Evolutionary conservation across 1,284 basidiomycete species (phyloP).

Genomic region (Anthracocystis panici-leucophaei): DNA sequence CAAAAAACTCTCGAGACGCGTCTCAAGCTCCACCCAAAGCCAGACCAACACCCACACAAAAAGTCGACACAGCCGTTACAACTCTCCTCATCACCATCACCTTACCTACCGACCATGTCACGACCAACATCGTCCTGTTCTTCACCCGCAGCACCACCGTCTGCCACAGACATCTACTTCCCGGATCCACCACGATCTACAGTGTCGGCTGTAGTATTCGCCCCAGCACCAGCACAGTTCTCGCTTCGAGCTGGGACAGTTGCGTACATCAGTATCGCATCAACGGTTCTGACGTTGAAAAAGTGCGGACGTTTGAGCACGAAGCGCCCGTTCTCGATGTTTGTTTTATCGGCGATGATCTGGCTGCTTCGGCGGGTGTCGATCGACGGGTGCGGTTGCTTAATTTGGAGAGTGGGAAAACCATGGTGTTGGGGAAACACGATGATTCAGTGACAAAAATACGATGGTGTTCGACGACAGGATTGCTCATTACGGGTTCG

Average conservation of each 20-base stretch:
- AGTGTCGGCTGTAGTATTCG: constrained; percentile 52
- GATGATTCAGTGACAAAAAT: constrained; percentile 53
- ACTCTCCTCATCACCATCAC: constrained; percentile 4
- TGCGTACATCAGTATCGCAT: constrained; percentile 59
- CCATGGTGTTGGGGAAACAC: constrained; percentile 64
- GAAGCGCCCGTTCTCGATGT: constrained; percentile 66
- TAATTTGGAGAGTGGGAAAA: constrained; percentile 53
- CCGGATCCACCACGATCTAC: constrained; percentile 43
- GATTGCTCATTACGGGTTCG: constrained; percentile 48
- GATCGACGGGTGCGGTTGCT: constrained; percentile 64
- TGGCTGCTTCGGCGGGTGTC: constrained; percentile 60
- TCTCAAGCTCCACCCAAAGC: neutral
- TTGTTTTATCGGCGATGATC: constrained; percentile 54
- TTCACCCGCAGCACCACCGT: constrained; percentile 18
- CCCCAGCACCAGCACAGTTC: constrained; percentile 37
- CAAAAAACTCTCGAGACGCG: constrained; percentile 5
- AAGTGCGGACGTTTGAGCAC: constrained; percentile 59
- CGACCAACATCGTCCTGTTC: constrained; percentile 31
- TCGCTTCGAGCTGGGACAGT: constrained; percentile 65
- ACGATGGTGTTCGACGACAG: constrained; percentile 47
- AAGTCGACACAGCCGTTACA: neutral
- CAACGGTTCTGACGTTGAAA: constrained; percentile 4
- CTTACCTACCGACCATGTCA: constrained; percentile 13
- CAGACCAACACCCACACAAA: constrained; percentile 12
- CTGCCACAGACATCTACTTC: constrained; percentile 17